phyloP scores from a whole-genome alignment of 352 stramenopile species.

The Phytophthora foliorum region DNA sequence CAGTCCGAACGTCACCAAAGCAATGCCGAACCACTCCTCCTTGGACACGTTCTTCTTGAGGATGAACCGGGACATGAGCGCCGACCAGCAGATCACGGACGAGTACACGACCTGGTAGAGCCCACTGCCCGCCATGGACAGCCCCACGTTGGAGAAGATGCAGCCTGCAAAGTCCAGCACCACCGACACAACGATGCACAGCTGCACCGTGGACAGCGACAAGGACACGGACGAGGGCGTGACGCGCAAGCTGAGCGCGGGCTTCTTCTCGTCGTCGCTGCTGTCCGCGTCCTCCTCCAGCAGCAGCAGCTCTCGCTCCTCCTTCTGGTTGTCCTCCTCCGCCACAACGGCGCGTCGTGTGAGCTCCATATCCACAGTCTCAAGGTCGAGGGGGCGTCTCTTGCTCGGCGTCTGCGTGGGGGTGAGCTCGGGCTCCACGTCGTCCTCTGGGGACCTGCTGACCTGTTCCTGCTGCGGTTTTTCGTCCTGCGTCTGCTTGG shows the following conservation, averaged over 20 bases:
- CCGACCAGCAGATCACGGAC: slow-evolving; percentile 90
- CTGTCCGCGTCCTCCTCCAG: slow-evolving; percentile 19
- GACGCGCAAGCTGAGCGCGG: slow-evolving; percentile 20
- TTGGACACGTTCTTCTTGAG: slow-evolving; percentile 78
- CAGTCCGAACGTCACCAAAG: slow-evolving; percentile 84
- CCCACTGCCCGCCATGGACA: slow-evolving; percentile 85
- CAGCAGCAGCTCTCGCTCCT: slow-evolving; percentile 17
- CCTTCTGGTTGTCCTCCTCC: slow-evolving; percentile 33
- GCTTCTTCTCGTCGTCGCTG: slow-evolving; percentile 35
- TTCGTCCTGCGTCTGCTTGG: slow-evolving; percentile 1
- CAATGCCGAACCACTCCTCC: slow-evolving; percentile 86
- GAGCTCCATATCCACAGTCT: slow-evolving; percentile 52
- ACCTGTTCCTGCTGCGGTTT: not conserved
- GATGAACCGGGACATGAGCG: slow-evolving; percentile 79
- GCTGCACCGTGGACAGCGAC: slow-evolving; percentile 65
- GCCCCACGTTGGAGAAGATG: slow-evolving; percentile 86
- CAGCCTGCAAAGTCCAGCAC: slow-evolving; percentile 86
- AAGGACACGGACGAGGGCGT: slow-evolving; percentile 45
- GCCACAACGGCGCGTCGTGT: slow-evolving; percentile 46
- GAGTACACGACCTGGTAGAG: slow-evolving; percentile 90
- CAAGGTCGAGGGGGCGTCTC: slow-evolving; percentile 23
- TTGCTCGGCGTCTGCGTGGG: slow-evolving; percentile 18
- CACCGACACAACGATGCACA: slow-evolving; percentile 74
- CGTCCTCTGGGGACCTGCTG: slow-evolving; percentile 24
- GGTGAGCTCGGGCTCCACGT: slow-evolving; percentile 43